Conservation (phyloP, 129 eudicot species). For the Flaveria linearis region DNA sequence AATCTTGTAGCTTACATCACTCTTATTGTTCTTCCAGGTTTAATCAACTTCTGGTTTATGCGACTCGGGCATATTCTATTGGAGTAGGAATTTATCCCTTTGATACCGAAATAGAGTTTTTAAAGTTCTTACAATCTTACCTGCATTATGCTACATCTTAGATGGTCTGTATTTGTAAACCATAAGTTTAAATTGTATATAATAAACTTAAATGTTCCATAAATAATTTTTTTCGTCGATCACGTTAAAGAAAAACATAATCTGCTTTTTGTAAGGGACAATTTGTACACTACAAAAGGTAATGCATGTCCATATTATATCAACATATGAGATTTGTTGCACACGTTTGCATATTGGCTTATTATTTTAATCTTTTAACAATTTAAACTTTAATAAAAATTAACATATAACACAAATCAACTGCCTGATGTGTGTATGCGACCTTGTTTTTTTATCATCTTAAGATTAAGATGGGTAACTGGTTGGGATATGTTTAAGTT, state of each 20-base stretch:
- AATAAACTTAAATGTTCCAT: not conserved
- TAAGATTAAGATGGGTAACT: no score
- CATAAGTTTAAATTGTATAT: not conserved
- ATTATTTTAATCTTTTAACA: no score
- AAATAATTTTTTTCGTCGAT: not conserved
- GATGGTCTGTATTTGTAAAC: not conserved
- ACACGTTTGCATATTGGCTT: not conserved
- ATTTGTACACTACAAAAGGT: no score
- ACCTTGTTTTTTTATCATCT: no score
- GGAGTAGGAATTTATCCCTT: not conserved
- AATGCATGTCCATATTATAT: not conserved
- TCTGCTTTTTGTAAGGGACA: no score
- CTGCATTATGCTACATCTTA: not conserved
- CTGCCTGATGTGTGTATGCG: no score
- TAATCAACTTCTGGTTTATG: slow-evolving; percentile 5
- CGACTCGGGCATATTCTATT: not conserved
- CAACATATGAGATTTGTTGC: not conserved
- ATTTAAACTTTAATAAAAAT: no score
- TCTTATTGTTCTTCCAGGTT: not conserved
- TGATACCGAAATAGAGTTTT: not conserved
- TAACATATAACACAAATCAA: no score
- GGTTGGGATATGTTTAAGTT: no score
- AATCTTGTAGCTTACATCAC: not conserved
- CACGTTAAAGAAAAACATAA: not conserved
- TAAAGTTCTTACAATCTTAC: not conserved